A percentile compares a stretch with the other conserved stretches of the same genome.
These are phyloP conservation scores for Globisporangium middletonii DNA, from an alignment of 352 stramenopile species.

Conservation along the genomic window DNA sequence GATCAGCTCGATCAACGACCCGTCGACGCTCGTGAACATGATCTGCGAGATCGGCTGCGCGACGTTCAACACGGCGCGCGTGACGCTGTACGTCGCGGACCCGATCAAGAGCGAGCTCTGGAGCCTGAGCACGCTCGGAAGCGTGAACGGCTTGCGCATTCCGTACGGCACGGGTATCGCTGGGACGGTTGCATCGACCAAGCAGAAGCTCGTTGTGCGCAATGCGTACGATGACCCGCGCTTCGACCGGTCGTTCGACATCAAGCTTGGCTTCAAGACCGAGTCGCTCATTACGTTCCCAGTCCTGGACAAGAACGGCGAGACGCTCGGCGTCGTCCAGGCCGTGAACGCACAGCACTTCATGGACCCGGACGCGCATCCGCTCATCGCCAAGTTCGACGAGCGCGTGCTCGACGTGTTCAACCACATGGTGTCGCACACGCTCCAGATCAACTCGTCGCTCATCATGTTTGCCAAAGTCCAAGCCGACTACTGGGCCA, in stretches of 20 bases:
- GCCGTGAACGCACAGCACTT: conserved; percentile 55
- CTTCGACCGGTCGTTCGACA: conserved; percentile 78
- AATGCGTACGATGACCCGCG: conserved; percentile 73
- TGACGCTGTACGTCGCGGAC: conserved; percentile 71
- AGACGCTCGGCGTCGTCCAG: conserved; percentile 63
- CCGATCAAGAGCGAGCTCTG: conserved; percentile 72
- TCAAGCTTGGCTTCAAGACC: conserved; percentile 81
- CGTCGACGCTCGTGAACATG: conserved; percentile 60
- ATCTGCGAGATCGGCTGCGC: conserved; percentile 63
- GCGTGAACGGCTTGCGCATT: conserved; percentile 69
- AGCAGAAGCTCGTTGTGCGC: conserved; percentile 49
- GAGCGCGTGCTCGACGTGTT: conserved; percentile 59
- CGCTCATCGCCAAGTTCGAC: conserved; percentile 53
- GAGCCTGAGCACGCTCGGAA: conserved; percentile 62
- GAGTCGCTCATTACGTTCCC: conserved; percentile 70
- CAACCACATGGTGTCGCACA: conserved; percentile 49
- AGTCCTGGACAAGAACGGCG: conserved; percentile 55
- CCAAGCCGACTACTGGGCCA: conserved; percentile 68
- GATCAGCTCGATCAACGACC: conserved; percentile 62
- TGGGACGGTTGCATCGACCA: conserved; percentile 52
- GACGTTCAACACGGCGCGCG: conserved; percentile 63
- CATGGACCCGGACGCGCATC: conserved; percentile 30
- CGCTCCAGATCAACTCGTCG: conserved; percentile 63
- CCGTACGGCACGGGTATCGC: conserved; percentile 72
- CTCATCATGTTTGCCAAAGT: conserved; percentile 82